Evolutionary conservation across 495 filamentous ascomycete genomes (phyloP), one percentile per base, ranked within the genome.

Genomic region (Cairneyella variabilis): DNA sequence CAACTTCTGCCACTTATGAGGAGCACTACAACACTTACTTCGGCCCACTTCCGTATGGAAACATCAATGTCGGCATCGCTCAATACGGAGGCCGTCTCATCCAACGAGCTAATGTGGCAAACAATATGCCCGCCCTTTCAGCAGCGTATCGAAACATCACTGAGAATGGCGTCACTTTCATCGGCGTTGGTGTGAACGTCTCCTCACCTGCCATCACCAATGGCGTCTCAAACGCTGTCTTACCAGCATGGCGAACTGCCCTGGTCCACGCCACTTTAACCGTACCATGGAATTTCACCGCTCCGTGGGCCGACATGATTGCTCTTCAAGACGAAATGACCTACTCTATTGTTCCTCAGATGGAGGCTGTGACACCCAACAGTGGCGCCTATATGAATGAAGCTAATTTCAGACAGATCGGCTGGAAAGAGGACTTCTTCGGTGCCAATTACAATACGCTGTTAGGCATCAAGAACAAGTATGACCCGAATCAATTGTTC

Each of bases 81-180:
- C 74, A 82, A 47, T 77, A 76, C 58, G 82, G 81, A 16, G 78
- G 82, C 34, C 76, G 83, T 41, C 69, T 85, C 6, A 73, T 86
- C 44, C 79, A 80, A 10, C 71, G 75, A 34, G 58, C 63, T n/a
- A 65, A 77, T 5, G 68, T 84, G 18, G 23, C 67, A 36, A 62
- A 71, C 42, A 73, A 78, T 61, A 74, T 69, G 47, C 51, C 57
- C n/a, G 69, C 57, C 3, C 59, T 80, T n/a, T 68, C 61, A 4
- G 45, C 59, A 6, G 51, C 25, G 10, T 67, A 73, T 28, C 73
- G 74, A 10, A 63, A 70, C 52, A 72, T 81, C 48, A 71, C 66
- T 22, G 68, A 73, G 42, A 56, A 66, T 26, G 77, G 76, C 1
- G 70, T 63, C 18, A 68, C 68, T 2, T 72, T 75, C 57, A 73